These are phyloP conservation scores for Gossypium armourianum DNA, from an alignment of 441 rosid genomes.

Conservation along the genomic window DNA sequence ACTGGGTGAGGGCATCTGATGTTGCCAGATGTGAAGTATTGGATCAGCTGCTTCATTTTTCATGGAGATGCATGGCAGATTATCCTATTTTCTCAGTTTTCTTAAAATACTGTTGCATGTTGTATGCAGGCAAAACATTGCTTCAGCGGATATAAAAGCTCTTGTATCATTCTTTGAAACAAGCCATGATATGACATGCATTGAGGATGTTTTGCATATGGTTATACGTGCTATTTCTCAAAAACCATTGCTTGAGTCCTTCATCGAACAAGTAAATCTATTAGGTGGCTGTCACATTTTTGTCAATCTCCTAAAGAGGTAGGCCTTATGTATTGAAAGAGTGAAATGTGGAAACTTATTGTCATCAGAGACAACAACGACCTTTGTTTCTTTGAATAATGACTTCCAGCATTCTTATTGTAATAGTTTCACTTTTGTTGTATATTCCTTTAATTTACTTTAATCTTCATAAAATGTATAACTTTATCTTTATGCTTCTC, in stretches of 20 bases:
- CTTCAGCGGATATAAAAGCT: conserved; percentile 58
- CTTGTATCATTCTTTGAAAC: conserved; percentile 77
- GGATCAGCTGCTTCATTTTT: conserved; percentile 4
- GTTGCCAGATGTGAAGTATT: conserved; percentile 11
- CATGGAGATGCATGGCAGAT: conserved; percentile 1
- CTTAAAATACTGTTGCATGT: conserved; percentile 12
- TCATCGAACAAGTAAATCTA: conserved; percentile 78
- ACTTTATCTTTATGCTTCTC: background rate
- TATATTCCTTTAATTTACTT: background rate
- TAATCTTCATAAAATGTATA: background rate
- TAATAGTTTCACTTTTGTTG: background rate
- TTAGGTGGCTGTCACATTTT: conserved; percentile 81
- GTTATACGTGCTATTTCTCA: conserved; percentile 81
- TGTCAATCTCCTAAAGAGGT: conserved; percentile 90
- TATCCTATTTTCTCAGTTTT: conserved; percentile 15
- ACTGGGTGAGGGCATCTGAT: background rate
- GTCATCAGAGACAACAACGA: background rate
- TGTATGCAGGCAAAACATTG: conserved; percentile 64
- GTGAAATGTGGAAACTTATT: conserved; percentile 7
- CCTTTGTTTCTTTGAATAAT: conserved; percentile 1
- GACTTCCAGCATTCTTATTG: conserved; percentile 4
- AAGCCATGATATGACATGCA: conserved; percentile 80
- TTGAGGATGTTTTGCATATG: conserved; percentile 93
- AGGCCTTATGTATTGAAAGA: conserved; percentile 17
- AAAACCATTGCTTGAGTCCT: conserved; percentile 57